Evolutionary conservation across 768 basidiomycete genomes (phyloP).

Genomic region (Macrocybe gigantea): DNA sequence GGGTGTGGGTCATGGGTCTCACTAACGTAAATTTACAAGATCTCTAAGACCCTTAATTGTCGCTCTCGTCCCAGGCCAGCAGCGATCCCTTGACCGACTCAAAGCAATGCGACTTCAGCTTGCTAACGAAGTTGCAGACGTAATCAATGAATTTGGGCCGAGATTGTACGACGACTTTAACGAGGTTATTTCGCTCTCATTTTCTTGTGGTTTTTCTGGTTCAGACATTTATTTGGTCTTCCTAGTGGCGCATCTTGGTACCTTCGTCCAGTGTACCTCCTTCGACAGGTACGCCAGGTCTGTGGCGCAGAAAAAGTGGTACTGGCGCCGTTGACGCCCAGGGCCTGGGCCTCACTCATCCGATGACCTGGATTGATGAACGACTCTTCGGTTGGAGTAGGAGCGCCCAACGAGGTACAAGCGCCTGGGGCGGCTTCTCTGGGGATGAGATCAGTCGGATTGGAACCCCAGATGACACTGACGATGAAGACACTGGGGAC

Average conservation of each 20-base stretch:
- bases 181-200: constrained; percentile 39
- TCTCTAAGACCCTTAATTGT: constrained; percentile 87
- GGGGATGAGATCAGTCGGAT: constrained; percentile 57
- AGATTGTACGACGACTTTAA: constrained; percentile 84
- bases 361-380: constrained; percentile 95
- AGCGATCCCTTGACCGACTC: constrained; percentile 69
- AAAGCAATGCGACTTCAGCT: constrained; percentile 69
- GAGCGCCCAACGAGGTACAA: constrained; percentile 73
- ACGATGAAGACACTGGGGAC: constrained; percentile 86
- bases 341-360: constrained; percentile 80
- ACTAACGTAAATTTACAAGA: constrained; percentile 31
- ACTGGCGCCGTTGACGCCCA: constrained; percentile 83
- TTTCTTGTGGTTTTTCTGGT: constrained; percentile 5
- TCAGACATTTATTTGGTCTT: constrained; percentile 1
- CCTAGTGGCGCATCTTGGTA: constrained; percentile 70
- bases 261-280: constrained; percentile 85
- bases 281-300: constrained; percentile 64
- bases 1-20: constrained; percentile 1
- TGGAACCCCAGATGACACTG: constrained; percentile 70
- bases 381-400: constrained; percentile 89
- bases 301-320: constrained; percentile 77
- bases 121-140: constrained; percentile 76
- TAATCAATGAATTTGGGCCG: constrained; percentile 87
- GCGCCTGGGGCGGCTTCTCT: constrained; percentile 69
- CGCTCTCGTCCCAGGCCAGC: constrained; percentile 85